phyloP scores from a whole-genome alignment of 169 alveolate species.

The Theileria orientalis region DNA sequence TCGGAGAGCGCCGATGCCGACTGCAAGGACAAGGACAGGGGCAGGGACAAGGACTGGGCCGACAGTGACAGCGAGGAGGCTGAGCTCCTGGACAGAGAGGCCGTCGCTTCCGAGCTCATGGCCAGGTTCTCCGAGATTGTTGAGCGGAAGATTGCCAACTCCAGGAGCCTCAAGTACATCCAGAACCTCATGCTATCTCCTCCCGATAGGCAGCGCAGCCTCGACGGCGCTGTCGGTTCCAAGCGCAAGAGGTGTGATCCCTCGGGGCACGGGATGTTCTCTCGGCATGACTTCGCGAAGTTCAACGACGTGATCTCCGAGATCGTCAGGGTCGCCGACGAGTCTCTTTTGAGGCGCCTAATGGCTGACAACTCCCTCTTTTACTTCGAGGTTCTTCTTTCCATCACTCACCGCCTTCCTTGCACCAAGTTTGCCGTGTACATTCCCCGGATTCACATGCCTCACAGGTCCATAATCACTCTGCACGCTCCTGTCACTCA shows the following conservation, averaged over 20 bases:
- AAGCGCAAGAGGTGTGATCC: too few relatives aligned
- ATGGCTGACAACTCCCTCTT: slow-evolving; percentile 11
- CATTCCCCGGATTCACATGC: slow-evolving; percentile 56
- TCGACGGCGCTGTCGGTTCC: too few relatives aligned
- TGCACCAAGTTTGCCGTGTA: slow-evolving; percentile 49
- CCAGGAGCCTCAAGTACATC: slow-evolving; percentile 27
- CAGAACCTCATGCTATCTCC: slow-evolving; percentile 1
- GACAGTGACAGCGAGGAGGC: too few relatives aligned
- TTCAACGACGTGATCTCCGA: slow-evolving; percentile 17
- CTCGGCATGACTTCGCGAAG: slow-evolving; percentile 25
- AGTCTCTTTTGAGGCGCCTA: slow-evolving; percentile 8
- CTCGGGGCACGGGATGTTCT: slow-evolving; percentile 1
- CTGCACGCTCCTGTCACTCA: not conserved
- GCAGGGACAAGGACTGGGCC: too few relatives aligned
- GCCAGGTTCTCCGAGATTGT: slow-evolving; percentile 13
- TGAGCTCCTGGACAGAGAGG: not conserved
- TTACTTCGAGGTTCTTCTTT: slow-evolving; percentile 42
- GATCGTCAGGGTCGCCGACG: slow-evolving; percentile 22
- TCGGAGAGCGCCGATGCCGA: too few relatives aligned
- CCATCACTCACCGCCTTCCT: slow-evolving; percentile 20
- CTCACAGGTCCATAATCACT: slow-evolving; percentile 51
- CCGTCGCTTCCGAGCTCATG: not conserved
- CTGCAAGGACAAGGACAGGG: too few relatives aligned
- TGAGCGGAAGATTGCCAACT: slow-evolving; percentile 14
- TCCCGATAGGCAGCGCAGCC: too few relatives aligned